phyloP scores from a whole-genome alignment of 257 asterid genomes.

The Nicotiana sylvestris region DNA sequence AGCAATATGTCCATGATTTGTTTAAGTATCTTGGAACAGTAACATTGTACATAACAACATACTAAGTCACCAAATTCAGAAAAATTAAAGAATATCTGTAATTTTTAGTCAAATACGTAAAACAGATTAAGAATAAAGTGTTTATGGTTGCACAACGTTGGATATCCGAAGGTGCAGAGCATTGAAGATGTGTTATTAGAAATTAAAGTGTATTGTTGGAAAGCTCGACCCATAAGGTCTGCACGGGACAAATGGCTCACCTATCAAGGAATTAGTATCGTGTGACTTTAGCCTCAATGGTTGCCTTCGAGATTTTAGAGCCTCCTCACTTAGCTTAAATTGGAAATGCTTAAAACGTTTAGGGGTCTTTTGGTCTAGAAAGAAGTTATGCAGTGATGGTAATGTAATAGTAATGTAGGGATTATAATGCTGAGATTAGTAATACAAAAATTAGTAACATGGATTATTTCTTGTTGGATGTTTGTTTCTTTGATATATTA shows the following conservation, averaged over 20 bases:
- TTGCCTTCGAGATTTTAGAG: neutral
- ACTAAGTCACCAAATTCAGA: conserved; percentile 3
- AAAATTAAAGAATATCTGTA: neutral
- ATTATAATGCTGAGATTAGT: neutral
- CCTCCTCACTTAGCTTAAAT: neutral
- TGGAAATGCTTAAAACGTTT: neutral
- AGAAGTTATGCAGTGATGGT: neutral
- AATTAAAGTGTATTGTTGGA: neutral
- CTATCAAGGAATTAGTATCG: neutral
- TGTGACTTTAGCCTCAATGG: neutral
- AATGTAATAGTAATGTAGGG: neutral
- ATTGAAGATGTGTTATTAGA: neutral
- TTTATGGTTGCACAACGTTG: neutral
- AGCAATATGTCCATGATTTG: neutral
- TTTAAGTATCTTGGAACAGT: neutral
- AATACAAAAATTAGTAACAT: neutral
- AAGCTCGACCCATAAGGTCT: neutral
- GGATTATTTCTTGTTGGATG: neutral
- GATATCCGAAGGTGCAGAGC: neutral
- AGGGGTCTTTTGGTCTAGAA: neutral
- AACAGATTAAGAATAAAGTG: neutral
- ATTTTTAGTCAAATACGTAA: neutral
- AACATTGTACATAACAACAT: neutral
- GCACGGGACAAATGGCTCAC: neutral
- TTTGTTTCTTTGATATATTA: neutral